phyloP scores from a whole-genome alignment of 306 rosid species.

The Hippophae rhamnoides region DNA sequence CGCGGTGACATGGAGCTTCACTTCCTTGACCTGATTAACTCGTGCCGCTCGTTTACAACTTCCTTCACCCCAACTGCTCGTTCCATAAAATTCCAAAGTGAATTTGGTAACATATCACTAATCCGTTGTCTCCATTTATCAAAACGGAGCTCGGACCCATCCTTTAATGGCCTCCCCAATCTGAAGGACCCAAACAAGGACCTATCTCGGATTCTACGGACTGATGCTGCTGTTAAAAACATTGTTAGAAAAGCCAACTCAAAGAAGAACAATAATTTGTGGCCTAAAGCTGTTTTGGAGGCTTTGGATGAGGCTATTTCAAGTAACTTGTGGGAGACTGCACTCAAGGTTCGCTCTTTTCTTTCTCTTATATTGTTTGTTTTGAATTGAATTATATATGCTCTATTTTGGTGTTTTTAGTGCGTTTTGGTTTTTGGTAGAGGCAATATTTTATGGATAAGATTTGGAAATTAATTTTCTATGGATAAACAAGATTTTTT shows the following conservation, averaged over 20 bases:
- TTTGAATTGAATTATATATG: background rate
- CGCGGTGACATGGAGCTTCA: slow-evolving; percentile 15
- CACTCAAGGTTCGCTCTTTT: slow-evolving; percentile 47
- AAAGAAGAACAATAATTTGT: slow-evolving; percentile 46
- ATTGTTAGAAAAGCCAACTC: slow-evolving; percentile 58
- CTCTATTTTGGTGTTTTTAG: background rate
- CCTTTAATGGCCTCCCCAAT: slow-evolving; percentile 35
- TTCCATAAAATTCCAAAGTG: slow-evolving; percentile 23
- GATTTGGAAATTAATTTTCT: background rate
- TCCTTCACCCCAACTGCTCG: slow-evolving; percentile 12
- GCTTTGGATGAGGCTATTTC: slow-evolving; percentile 68
- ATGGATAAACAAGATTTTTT: background rate
- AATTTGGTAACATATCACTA: slow-evolving; percentile 2
- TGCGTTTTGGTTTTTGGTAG: background rate
- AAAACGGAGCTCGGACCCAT: slow-evolving; percentile 32
- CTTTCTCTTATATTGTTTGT: background rate
- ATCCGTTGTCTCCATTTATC: slow-evolving; percentile 21
- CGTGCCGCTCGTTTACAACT: slow-evolving; percentile 20
- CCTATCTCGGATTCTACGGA: slow-evolving; percentile 69
- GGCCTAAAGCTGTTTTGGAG: slow-evolving; percentile 82
- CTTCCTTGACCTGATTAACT: slow-evolving; percentile 1
- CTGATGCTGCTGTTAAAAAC: slow-evolving; percentile 69
- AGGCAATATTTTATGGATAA: background rate
- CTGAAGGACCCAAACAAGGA: slow-evolving; percentile 52
- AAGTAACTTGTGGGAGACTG: slow-evolving; percentile 40